Evolutionary conservation across 345 rosid species (phyloP).

Genomic region (Acer saccharum): DNA sequence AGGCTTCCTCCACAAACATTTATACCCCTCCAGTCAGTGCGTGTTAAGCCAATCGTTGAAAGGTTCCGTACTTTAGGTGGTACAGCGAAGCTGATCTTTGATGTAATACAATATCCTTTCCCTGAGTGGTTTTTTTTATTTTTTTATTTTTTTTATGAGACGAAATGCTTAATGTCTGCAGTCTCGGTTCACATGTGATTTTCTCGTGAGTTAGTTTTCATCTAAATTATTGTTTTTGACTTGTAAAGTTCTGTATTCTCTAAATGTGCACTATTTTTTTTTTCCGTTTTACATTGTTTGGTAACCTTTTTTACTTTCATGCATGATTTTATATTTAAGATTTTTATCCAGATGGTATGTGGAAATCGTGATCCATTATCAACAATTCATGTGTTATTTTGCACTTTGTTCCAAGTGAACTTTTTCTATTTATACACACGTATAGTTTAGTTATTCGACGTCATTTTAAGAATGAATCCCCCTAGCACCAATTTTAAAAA

Average conservation of each 20-base stretch:
- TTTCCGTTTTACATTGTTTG: not conserved
- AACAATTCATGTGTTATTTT: not conserved
- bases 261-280: not conserved
- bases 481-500: too few relatives aligned
- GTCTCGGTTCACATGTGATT: not conserved
- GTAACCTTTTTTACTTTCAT: not conserved
- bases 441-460: not conserved
- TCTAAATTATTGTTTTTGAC: not conserved
- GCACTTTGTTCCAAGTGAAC: not conserved
- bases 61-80: conserved; percentile 82
- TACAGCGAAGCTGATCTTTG: conserved; percentile 79
- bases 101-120: conserved; percentile 96
- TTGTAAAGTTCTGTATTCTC: not conserved
- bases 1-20: conserved; percentile 99
- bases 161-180: conserved; percentile 4
- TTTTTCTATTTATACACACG: too few relatives aligned
- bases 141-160: not conserved
- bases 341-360: not conserved
- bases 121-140: conserved; percentile 16
- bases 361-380: not conserved
- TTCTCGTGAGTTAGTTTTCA: not conserved
- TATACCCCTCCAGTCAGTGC: conserved; percentile 93
- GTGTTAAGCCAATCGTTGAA: conserved; percentile 85
- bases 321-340: not conserved
- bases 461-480: not conserved